These are phyloP conservation scores for Reutealis trisperma DNA, from an alignment of 345 rosid genomes.

Conservation along the genomic window DNA sequence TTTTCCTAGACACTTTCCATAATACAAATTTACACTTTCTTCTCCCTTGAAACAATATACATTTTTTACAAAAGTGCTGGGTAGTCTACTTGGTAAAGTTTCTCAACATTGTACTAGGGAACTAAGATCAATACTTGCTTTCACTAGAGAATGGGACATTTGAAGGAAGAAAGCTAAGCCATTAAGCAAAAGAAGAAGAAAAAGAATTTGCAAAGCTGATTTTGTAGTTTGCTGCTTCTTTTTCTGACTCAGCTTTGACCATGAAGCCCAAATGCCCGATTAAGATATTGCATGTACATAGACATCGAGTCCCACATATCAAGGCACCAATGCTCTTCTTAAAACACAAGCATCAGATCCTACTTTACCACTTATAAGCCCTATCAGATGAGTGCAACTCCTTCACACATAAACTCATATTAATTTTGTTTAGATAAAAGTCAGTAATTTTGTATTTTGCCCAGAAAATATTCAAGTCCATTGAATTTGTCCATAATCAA, in stretches of 20 bases:
- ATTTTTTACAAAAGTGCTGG: neutral
- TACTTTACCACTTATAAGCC: neutral
- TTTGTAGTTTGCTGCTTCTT: neutral
- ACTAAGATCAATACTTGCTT: neutral
- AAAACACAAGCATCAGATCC: neutral
- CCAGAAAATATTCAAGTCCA: neutral
- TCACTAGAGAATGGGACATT: neutral
- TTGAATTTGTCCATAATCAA: neutral
- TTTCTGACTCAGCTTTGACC: neutral
- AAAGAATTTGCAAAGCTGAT: neutral
- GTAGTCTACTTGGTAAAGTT: neutral
- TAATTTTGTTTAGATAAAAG: neutral
- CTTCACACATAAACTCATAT: neutral
- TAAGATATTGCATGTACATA: neutral
- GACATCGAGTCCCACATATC: neutral
- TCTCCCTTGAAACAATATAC: neutral
- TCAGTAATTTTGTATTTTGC: neutral
- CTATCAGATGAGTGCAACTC: neutral
- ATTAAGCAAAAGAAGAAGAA: neutral
- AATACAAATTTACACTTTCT: conserved; percentile 1
- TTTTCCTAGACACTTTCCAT: neutral
- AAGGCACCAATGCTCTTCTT: neutral
- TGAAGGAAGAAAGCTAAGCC: neutral
- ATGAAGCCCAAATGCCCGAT: neutral
- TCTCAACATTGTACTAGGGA: neutral